A percentile compares a stretch with the other conserved stretches of the same genome.
These are phyloP conservation scores for Pleurotus tuoliensis DNA, from an alignment of 768 basidiomycete genomes.

Conservation along the genomic window DNA sequence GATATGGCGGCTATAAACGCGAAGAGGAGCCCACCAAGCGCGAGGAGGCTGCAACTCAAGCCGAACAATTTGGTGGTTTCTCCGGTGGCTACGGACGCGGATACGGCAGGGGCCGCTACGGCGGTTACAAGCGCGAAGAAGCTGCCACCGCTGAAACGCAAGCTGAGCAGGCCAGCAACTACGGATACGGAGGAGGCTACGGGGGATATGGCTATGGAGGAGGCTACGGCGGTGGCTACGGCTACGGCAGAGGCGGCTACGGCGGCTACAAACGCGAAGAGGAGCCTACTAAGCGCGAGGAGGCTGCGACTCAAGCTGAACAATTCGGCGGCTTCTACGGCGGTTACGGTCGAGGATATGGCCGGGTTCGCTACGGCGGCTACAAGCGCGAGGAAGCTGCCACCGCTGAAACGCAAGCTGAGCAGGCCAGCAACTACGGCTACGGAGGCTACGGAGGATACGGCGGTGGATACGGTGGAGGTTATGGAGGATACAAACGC, in stretches of 20 bases:
- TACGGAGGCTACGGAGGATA: neutral
- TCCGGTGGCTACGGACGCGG: neutral
- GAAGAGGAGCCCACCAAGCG: neutral
- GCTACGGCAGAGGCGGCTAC: neutral
- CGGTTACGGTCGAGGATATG: neutral
- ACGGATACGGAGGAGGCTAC: constrained; percentile 1
- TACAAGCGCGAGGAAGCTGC: constrained; percentile 6
- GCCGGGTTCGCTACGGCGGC: neutral
- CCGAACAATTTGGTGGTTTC: neutral
- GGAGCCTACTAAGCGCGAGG: neutral
- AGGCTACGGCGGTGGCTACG: neutral
- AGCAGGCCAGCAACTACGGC: neutral
- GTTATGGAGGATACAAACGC: neutral
- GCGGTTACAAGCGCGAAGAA: constrained; percentile 2
- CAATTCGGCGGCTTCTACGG: neutral
- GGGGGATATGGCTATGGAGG: neutral
- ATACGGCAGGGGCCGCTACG: neutral
- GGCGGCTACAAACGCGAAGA: constrained; percentile 4
- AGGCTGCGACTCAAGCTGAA: neutral
- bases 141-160: constrained; percentile 1
- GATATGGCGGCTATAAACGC: neutral
- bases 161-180: neutral
- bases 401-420: neutral
- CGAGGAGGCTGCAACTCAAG: neutral
- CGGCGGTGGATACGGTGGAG: neutral